Evolutionary conservation across 192 early-diverging fungal genomes (phyloP).

Genomic region (Coemansia sp.): DNA sequence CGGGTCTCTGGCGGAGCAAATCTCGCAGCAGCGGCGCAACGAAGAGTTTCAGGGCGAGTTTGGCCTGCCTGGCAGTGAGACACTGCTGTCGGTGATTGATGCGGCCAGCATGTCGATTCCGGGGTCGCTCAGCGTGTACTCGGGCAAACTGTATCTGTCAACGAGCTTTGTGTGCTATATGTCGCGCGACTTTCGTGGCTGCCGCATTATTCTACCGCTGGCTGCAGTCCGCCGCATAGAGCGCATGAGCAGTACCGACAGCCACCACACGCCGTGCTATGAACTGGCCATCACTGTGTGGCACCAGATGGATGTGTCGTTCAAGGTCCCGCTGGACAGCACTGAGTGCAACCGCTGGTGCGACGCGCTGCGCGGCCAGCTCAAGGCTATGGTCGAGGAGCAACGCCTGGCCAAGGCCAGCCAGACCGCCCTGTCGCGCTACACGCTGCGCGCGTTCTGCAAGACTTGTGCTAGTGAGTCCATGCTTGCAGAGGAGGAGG

Average conservation of each 20-base stretch:
- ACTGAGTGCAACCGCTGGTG: slow-evolving; percentile 78
- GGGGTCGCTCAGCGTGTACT: slow-evolving; percentile 29
- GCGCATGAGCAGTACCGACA: slow-evolving; percentile 64
- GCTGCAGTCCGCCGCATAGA: slow-evolving; percentile 92
- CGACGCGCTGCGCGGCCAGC: slow-evolving; percentile 65
- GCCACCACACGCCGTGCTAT: slow-evolving; percentile 37
- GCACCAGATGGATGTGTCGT: slow-evolving; percentile 86
- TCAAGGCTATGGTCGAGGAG: slow-evolving; percentile 72
- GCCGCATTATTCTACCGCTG: slow-evolving; percentile 78
- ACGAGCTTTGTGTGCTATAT: slow-evolving; percentile 83
- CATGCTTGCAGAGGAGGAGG: slow-evolving; percentile 19
- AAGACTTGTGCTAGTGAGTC: slow-evolving; percentile 75
- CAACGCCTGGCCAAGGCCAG: slow-evolving; percentile 64
- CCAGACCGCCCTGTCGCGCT: slow-evolving; percentile 31
- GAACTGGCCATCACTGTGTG: slow-evolving; percentile 84
- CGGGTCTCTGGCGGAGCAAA: slow-evolving; percentile 55
- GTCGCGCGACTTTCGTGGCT: slow-evolving; percentile 65
- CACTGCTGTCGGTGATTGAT: slow-evolving; percentile 58
- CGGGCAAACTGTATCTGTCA: slow-evolving; percentile 81
- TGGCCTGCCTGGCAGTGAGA: slow-evolving; percentile 73
- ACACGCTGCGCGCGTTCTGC: slow-evolving; percentile 49
- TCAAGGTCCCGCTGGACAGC: slow-evolving; percentile 71
- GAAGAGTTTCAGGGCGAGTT: slow-evolving; percentile 71
- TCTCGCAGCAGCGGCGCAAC: slow-evolving; percentile 77
- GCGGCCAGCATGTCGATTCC: slow-evolving; percentile 57